These are phyloP conservation scores for Graphilbum fragrans DNA, from an alignment of 2,329 filamentous ascomycete species.

Conservation along the genomic window DNA sequence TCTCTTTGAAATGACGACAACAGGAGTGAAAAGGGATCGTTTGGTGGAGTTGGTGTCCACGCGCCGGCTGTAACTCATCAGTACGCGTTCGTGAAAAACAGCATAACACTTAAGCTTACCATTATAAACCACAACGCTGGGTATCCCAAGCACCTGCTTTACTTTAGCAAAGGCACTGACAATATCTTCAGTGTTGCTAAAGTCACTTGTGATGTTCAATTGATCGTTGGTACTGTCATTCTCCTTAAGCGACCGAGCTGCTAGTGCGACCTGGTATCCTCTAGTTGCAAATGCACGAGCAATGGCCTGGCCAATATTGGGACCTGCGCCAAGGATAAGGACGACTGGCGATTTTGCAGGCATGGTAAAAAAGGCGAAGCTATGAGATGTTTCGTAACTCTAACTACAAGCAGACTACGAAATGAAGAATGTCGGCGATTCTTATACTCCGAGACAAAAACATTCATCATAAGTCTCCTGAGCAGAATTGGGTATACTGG, in stretches of 20 bases:
- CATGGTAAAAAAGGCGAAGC: slow-evolving; percentile 5
- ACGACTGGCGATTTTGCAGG: slow-evolving; percentile 13
- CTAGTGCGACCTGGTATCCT: slow-evolving; percentile 29
- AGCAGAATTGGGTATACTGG: too few species aligned
- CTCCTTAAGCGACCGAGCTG: slow-evolving; percentile 19
- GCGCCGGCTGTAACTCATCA: slow-evolving; percentile 1
- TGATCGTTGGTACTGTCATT: slow-evolving; percentile 15
- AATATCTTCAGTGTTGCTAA: slow-evolving; percentile 22
- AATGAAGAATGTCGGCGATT: too few species aligned
- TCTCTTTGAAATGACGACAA: slow-evolving; percentile 11
- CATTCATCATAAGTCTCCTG: too few species aligned
- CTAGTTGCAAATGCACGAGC: slow-evolving; percentile 23
- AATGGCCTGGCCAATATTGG: slow-evolving; percentile 24
- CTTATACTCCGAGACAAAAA: too few species aligned
- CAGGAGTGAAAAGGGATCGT: slow-evolving; percentile 4
- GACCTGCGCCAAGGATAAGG: slow-evolving; percentile 29
- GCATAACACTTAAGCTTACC: slow-evolving; percentile 12
- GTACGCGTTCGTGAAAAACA: not conserved
- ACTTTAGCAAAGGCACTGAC: slow-evolving; percentile 24
- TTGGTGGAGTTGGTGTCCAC: not conserved
- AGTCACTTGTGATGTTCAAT: slow-evolving; percentile 21
- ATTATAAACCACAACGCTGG: slow-evolving; percentile 32
- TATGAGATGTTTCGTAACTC: too few species aligned
- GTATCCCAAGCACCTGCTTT: slow-evolving; percentile 19
- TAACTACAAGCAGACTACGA: too few species aligned